Percentiles rank a stretch among this genome's conserved stretches.
Conservation (phyloP, 164 flowering plant species). For the Buxus sempervirens region DNA sequence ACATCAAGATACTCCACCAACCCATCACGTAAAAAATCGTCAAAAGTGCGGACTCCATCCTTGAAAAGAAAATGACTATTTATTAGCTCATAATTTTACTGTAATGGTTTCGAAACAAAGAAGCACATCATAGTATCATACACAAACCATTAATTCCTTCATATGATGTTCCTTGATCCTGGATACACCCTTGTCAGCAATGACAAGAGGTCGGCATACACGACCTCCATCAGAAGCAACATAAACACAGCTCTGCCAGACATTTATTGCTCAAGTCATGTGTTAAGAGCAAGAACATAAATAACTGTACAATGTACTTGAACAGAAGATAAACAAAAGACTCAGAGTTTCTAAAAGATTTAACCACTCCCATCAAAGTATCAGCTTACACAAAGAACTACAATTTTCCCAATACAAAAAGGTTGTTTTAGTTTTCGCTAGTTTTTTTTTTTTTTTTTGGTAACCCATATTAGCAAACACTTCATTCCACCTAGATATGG, state of each 20-base stretch:
- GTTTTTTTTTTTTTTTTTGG: too few species aligned
- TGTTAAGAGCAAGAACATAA: not conserved
- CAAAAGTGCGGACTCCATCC: slow-evolving; percentile 88
- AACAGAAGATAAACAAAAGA: not conserved
- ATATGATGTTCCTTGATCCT: slow-evolving; percentile 87
- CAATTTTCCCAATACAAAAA: too few species aligned
- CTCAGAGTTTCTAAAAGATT: not conserved
- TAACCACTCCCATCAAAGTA: not conserved
- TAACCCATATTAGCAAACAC: too few species aligned
- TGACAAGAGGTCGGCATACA: slow-evolving; percentile 97
- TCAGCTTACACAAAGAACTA: not conserved
- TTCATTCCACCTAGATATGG: too few species aligned
- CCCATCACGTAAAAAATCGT: slow-evolving; percentile 83
- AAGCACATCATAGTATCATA: not conserved
- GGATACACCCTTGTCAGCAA: slow-evolving; percentile 90
- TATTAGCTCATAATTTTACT: not conserved
- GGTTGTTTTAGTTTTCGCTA: too few species aligned
- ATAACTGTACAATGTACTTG: not conserved
- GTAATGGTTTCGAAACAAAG: not conserved
- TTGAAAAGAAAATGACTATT: slow-evolving; percentile 21
- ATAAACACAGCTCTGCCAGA: slow-evolving; percentile 74
- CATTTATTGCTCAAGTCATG: slow-evolving; percentile 10
- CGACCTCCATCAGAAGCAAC: slow-evolving; percentile 99
- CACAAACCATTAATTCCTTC: slow-evolving; percentile 73
- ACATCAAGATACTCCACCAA: slow-evolving; percentile 97